These are phyloP conservation scores for Babesia bovis DNA, from an alignment of 169 alveolate genomes.

Conservation along the genomic window DNA sequence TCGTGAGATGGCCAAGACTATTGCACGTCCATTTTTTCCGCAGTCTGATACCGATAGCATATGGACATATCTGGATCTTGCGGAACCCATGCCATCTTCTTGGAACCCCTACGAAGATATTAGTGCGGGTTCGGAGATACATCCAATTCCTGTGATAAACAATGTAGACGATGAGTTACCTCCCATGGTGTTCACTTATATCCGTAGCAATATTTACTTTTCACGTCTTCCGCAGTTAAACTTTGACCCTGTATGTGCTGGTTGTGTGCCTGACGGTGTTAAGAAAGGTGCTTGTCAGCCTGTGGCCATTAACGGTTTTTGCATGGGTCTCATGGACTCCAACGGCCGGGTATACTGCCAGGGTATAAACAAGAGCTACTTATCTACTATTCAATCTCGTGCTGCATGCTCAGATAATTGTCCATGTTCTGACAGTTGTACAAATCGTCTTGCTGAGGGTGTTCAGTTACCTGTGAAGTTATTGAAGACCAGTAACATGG, in stretches of 20 bases:
- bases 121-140: conserved; percentile 75
- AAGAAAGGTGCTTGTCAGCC: conserved; percentile 41
- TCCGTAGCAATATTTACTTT: conserved; percentile 63
- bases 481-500: conserved; percentile 69
- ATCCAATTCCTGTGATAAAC: conserved; percentile 77
- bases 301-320: conserved; percentile 67
- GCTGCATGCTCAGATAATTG: conserved; percentile 79
- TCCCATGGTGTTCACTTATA: conserved; percentile 79
- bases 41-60: conserved; percentile 71
- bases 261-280: conserved; percentile 68
- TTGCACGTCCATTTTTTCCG: conserved; percentile 73
- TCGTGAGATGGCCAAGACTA: conserved; percentile 72
- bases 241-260: conserved; percentile 72
- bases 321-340: conserved; percentile 68
- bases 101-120: conserved; percentile 81
- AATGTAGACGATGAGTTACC: conserved; percentile 72
- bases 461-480: conserved; percentile 75
- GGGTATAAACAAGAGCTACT: conserved; percentile 69
- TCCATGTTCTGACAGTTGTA: conserved; percentile 75
- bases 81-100: conserved; percentile 65
- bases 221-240: conserved; percentile 71
- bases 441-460: conserved; percentile 72
- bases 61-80: conserved; percentile 69
- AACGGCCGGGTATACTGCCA: conserved; percentile 64
- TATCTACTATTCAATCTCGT: conserved; percentile 65